Conservation (phyloP, 179 eudicot genomes). For the Carnegiea gigantea region DNA sequence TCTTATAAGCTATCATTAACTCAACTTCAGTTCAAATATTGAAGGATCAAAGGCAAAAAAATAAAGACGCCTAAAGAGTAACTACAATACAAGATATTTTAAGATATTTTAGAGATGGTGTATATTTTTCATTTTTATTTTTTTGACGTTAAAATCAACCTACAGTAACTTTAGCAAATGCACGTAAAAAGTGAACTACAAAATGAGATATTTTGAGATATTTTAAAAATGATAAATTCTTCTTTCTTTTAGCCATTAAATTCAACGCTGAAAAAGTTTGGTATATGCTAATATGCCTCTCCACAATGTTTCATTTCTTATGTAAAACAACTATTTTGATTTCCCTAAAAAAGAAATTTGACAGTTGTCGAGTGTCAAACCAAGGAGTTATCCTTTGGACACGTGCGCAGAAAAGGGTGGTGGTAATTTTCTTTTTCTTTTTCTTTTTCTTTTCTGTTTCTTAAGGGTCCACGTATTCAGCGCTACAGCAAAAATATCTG, state of each 20-base stretch:
- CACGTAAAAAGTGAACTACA: too few species aligned
- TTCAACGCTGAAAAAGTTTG: too few species aligned
- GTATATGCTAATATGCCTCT: too few species aligned
- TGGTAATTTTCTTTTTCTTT: background rate
- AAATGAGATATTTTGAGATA: too few species aligned
- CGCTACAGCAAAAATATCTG: constrained; percentile 8
- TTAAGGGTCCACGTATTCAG: background rate
- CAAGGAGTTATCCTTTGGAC: background rate
- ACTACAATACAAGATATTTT: background rate
- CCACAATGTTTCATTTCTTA: background rate
- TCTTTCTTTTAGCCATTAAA: too few species aligned
- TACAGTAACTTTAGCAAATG: too few species aligned
- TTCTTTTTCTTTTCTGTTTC: too few species aligned
- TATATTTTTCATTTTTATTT: background rate
- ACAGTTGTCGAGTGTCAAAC: background rate
- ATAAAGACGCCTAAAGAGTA: background rate
- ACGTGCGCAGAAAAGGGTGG: background rate
- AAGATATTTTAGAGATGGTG: background rate
- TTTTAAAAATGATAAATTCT: too few species aligned
- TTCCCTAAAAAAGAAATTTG: background rate
- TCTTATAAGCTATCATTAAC: too few species aligned
- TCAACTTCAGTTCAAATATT: too few species aligned
- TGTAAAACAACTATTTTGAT: too few species aligned
- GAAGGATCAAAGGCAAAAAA: background rate
- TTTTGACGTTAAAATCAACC: background rate